Conservation (phyloP, 108 stramenopile species). For the Fistulifera pelliculosa region DNA sequence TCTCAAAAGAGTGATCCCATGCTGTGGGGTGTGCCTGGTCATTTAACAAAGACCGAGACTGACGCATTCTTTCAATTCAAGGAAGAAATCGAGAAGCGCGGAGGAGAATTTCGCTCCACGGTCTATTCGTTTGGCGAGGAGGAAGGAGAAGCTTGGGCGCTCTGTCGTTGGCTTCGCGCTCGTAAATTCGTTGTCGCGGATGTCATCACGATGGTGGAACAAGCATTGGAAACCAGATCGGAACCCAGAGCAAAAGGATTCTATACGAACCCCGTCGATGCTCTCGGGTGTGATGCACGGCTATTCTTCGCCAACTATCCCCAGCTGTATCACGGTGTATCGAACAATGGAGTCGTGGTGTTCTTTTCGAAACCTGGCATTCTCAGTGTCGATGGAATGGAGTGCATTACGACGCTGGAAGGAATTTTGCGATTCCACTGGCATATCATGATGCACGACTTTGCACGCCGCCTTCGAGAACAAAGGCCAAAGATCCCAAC, state of each 20-base stretch:
- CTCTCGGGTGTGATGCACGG: constrained; percentile 57
- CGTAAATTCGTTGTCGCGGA: constrained; percentile 57
- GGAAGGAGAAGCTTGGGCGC: constrained; percentile 43
- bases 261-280: constrained; percentile 56
- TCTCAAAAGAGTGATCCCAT: constrained; percentile 19
- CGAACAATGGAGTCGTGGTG: constrained; percentile 67
- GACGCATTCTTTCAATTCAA: constrained; percentile 42
- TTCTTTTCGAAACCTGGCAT: constrained; percentile 82
- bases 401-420: constrained; percentile 74
- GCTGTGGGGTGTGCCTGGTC: constrained; percentile 44
- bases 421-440: constrained; percentile 79
- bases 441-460: constrained; percentile 80
- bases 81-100: constrained; percentile 35
- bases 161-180: constrained; percentile 52
- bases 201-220: constrained; percentile 74
- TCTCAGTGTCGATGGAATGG: constrained; percentile 65
- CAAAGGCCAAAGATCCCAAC: constrained; percentile 56
- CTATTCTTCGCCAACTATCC: constrained; percentile 73
- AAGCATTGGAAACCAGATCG: constrained; percentile 54
- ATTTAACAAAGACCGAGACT: constrained; percentile 36
- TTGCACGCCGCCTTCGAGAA: constrained; percentile 38
- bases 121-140: constrained; percentile 40
- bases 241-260: constrained; percentile 54
- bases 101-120: constrained; percentile 33
- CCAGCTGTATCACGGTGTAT: constrained; percentile 64